A percentile compares a stretch with the other conserved stretches of the same genome.
Conservation (phyloP, 805 yeast genomes). For the Candida fluviatilis region DNA sequence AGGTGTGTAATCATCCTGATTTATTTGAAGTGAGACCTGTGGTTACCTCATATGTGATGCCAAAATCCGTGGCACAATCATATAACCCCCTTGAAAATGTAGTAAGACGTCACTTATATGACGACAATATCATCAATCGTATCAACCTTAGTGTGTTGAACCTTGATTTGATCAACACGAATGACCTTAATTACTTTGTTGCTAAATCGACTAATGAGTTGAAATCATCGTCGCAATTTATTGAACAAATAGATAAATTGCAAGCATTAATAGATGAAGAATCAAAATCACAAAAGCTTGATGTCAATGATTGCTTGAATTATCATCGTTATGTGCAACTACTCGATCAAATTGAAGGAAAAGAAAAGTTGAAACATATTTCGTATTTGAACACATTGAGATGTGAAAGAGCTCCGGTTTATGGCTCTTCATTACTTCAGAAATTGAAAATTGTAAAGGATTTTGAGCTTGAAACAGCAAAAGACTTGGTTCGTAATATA, state of each 20-base stretch:
- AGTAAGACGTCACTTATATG: constrained; percentile 18
- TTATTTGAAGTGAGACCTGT: constrained; percentile 94
- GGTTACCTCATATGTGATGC: constrained; percentile 80
- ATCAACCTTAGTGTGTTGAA: constrained; percentile 59
- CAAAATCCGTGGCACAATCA: constrained; percentile 52
- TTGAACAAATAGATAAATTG: constrained; percentile 40
- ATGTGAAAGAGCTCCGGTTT: constrained; percentile 62
- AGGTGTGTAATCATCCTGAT: constrained; percentile 96
- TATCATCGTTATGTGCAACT: constrained; percentile 58
- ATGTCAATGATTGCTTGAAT: constrained; percentile 39
- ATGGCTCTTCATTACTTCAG: constrained; percentile 55
- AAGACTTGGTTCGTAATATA: constrained; percentile 20
- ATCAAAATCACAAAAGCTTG: constrained; percentile 5
- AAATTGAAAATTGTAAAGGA: constrained; percentile 21
- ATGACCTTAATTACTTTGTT: constrained; percentile 42
- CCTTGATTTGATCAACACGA: constrained; percentile 49
- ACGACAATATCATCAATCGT: constrained; percentile 11
- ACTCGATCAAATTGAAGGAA: constrained; percentile 46
- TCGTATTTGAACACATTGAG: constrained; percentile 63
- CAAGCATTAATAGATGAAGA: constrained; percentile 27
- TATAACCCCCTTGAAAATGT: constrained; percentile 41
- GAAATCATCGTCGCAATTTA: constrained; percentile 46
- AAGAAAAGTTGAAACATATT: constrained; percentile 52
- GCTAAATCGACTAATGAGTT: constrained; percentile 39
- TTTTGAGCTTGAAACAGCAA: constrained; percentile 7